These are phyloP conservation scores for Penicillium paxilli DNA, from an alignment of 495 filamentous ascomycete genomes.

Conservation along the genomic window DNA sequence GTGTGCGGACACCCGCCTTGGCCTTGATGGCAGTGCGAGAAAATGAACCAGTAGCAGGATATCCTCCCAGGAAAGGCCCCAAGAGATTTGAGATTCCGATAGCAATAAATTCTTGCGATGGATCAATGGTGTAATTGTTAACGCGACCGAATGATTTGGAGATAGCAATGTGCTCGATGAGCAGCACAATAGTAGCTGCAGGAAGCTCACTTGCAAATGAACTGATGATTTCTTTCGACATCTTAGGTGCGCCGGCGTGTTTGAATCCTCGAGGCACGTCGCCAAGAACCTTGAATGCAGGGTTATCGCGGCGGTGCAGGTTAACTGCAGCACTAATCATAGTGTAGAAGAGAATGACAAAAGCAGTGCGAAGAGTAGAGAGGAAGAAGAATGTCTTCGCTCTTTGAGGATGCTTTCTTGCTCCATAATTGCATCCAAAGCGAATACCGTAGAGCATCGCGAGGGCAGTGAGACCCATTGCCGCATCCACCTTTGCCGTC, in stretches of 20 bases:
- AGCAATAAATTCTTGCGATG: slow-evolving; percentile 93
- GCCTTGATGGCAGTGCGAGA: slow-evolving; percentile 98
- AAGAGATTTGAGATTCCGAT: slow-evolving; percentile 92
- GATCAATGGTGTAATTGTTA: slow-evolving; percentile 97
- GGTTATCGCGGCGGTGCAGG: slow-evolving; percentile 49
- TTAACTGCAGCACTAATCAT: slow-evolving; percentile 89
- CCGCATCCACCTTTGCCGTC: slow-evolving; percentile 70
- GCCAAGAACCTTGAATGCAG: slow-evolving; percentile 66
- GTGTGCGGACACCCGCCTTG: slow-evolving; percentile 93
- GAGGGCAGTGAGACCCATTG: slow-evolving; percentile 85
- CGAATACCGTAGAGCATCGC: slow-evolving; percentile 85
- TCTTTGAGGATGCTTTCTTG: slow-evolving; percentile 64
- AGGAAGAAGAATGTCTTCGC: slow-evolving; percentile 84
- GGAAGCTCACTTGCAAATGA: slow-evolving; percentile 67
- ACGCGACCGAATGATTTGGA: slow-evolving; percentile 96
- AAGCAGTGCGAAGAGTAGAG: slow-evolving; percentile 86
- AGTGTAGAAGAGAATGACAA: slow-evolving; percentile 91
- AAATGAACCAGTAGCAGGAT: slow-evolving; percentile 95
- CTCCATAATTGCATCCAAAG: slow-evolving; percentile 59
- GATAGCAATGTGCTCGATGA: slow-evolving; percentile 96
- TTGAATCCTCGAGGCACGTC: slow-evolving; percentile 80
- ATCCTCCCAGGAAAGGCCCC: slow-evolving; percentile 90
- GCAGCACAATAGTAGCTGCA: slow-evolving; percentile 82
- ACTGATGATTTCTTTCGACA: slow-evolving; percentile 63
- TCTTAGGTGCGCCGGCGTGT: slow-evolving; percentile 68